Evolutionary conservation across 2,329 filamentous ascomycete species (phyloP).

Genomic region (Geosmithia flava): DNA sequence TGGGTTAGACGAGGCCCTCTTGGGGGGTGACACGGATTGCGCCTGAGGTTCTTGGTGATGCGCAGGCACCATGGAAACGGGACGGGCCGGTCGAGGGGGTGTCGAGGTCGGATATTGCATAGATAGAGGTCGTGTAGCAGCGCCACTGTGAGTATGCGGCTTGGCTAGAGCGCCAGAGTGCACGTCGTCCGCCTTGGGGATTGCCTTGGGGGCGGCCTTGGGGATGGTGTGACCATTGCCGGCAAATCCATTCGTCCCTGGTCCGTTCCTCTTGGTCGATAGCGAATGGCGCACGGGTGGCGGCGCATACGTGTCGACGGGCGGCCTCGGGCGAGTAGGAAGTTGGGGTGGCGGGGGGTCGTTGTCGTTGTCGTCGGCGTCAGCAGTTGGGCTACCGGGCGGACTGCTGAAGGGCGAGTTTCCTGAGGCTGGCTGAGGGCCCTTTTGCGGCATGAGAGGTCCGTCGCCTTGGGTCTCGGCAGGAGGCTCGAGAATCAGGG

Average conservation of each 20-base stretch:
- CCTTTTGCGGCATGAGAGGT: slow-evolving; percentile 2
- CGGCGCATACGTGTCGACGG: slow-evolving; percentile 28
- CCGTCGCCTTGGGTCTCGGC: neutral
- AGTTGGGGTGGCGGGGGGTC: slow-evolving; percentile 28
- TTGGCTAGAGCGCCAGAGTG: neutral
- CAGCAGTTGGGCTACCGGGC: slow-evolving; percentile 54
- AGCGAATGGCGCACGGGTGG: slow-evolving; percentile 39
- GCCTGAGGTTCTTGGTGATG: slow-evolving; percentile 5
- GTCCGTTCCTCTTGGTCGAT: slow-evolving; percentile 28
- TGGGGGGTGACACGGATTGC: slow-evolving; percentile 7
- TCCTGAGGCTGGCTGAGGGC: slow-evolving; percentile 15
- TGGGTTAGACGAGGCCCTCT: slow-evolving; percentile 17
- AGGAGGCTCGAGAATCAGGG: slow-evolving; percentile 12
- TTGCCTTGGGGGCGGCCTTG: too few species aligned
- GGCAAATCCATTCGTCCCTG: slow-evolving; percentile 25
- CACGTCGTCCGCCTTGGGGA: neutral
- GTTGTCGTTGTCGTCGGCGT: slow-evolving; percentile 25
- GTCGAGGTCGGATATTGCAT: slow-evolving; percentile 13
- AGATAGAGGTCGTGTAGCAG: slow-evolving; percentile 23
- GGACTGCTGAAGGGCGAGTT: slow-evolving; percentile 80
- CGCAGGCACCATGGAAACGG: slow-evolving; percentile 4
- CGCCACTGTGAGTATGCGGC: slow-evolving; percentile 1
- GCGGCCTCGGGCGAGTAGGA: slow-evolving; percentile 37
- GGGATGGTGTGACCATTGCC: slow-evolving; percentile 6
- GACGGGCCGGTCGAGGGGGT: slow-evolving; percentile 29